These are phyloP conservation scores for Taphrina deformans DNA, from an alignment of 1,139 yeast genomes.

Conservation along the genomic window DNA sequence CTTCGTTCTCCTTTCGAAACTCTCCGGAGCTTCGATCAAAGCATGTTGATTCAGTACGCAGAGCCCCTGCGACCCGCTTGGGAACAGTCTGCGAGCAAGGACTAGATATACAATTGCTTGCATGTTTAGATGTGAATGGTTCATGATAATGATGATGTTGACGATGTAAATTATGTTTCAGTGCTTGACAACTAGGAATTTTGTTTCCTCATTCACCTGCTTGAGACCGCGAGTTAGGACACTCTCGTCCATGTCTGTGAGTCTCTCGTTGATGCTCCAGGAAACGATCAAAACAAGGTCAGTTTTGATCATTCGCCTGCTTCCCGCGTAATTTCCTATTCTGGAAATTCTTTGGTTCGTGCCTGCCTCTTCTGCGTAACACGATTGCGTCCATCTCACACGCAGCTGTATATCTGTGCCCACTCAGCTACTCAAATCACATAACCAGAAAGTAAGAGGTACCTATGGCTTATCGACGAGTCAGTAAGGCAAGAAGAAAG, in stretches of 20 bases:
- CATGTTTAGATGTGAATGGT: too few relatives aligned
- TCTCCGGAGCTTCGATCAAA: slow-evolving; percentile 11
- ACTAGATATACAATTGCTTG: too few relatives aligned
- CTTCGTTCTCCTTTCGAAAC: slow-evolving; percentile 28
- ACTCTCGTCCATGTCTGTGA: too few relatives aligned
- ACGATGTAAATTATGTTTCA: too few relatives aligned
- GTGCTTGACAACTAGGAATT: too few relatives aligned
- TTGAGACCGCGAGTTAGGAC: too few relatives aligned
- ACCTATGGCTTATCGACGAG: not conserved
- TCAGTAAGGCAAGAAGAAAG: slow-evolving; percentile 2
- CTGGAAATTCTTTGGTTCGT: not conserved
- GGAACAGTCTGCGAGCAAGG: too few relatives aligned
- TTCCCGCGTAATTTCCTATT: not conserved
- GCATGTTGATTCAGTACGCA: slow-evolving; percentile 24
- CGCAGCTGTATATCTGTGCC: not conserved
- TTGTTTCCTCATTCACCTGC: too few relatives aligned
- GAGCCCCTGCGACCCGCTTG: slow-evolving; percentile 19
- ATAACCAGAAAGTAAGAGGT: not conserved
- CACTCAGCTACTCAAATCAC: not conserved
- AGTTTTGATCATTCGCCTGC: not conserved
- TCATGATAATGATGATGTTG: too few relatives aligned
- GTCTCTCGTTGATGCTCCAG: too few relatives aligned
- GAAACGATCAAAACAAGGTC: not conserved
- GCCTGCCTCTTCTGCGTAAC: not conserved
- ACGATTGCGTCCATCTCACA: not conserved